These are phyloP conservation scores for Grammothele lineata DNA, from an alignment of 768 basidiomycete genomes.

Conservation along the genomic window DNA sequence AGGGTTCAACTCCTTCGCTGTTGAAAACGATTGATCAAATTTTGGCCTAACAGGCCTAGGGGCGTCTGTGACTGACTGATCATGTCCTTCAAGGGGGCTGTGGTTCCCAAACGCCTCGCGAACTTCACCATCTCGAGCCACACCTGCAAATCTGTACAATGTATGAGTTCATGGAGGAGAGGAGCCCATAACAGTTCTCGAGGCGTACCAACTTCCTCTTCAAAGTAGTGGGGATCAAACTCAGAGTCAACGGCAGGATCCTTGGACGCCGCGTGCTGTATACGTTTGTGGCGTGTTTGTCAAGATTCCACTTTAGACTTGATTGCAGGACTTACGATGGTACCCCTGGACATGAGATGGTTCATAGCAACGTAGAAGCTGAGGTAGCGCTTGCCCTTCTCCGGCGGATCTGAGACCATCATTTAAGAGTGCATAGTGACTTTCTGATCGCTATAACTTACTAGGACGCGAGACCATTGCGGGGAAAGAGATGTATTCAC, in stretches of 20 bases:
- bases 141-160: slow-evolving; percentile 27
- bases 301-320: too few relatives aligned
- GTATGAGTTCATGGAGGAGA: too few relatives aligned
- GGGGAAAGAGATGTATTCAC: slow-evolving; percentile 31
- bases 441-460: too few relatives aligned
- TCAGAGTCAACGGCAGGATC: slow-evolving; percentile 26
- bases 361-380: slow-evolving; percentile 35
- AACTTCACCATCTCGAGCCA: slow-evolving; percentile 29
- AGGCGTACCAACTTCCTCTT: slow-evolving; percentile 29
- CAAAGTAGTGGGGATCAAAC: slow-evolving; percentile 31
- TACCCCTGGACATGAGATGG: slow-evolving; percentile 45
- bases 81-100: slow-evolving; percentile 24
- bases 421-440: too few relatives aligned
- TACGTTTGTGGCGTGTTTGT: too few relatives aligned
- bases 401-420: slow-evolving; percentile 34
- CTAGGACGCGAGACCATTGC: slow-evolving; percentile 22
- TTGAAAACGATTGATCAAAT: background rate
- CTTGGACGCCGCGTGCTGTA: slow-evolving; percentile 27
- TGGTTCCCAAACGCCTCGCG: slow-evolving; percentile 19
- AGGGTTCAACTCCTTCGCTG: slow-evolving; percentile 28
- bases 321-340: slow-evolving; percentile 40
- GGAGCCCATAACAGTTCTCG: too few relatives aligned
- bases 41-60: too few relatives aligned
- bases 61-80: slow-evolving; percentile 18
- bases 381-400: slow-evolving; percentile 39